Percentiles rank a stretch among this genome's conserved stretches.
Evolutionary conservation across 176 grass and related monocot species (phyloP).

Genomic region (Carex kokanica): DNA sequence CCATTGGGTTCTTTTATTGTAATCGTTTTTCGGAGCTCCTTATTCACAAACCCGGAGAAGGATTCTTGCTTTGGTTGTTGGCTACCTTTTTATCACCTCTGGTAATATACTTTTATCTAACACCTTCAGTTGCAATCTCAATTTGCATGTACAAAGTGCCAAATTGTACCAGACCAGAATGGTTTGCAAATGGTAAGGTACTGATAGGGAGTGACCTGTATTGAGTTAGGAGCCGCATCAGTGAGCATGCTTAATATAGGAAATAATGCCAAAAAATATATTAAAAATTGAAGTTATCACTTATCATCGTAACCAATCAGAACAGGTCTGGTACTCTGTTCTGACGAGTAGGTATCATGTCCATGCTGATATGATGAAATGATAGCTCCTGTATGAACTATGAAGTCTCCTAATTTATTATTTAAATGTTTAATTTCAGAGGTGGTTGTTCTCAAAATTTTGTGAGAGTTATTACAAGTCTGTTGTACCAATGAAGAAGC

Average conservation of each 20-base stretch:
- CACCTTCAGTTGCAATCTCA: neutral
- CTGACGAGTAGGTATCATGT: neutral
- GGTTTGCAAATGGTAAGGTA: neutral
- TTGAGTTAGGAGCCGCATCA: no score
- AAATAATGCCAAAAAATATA: neutral
- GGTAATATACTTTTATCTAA: conserved; percentile 10
- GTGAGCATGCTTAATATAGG: neutral
- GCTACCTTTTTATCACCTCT: conserved; percentile 43
- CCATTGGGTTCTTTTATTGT: conserved; percentile 26
- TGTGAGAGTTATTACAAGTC: conserved; percentile 37
- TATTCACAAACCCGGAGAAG: conserved; percentile 47
- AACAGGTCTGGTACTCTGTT: no score
- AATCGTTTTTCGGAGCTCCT: conserved; percentile 42
- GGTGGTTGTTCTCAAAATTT: conserved; percentile 37
- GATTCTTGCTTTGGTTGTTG: conserved; percentile 39
- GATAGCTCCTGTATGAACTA: neutral
- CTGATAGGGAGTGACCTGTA: neutral
- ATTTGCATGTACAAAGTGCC: neutral
- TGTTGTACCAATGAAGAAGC: conserved; percentile 28
- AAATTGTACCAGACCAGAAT: neutral
- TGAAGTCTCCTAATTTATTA: neutral
- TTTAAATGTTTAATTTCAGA: conserved; percentile 24
- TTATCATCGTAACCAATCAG: neutral
- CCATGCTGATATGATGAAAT: neutral
- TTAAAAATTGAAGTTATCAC: neutral